These are phyloP conservation scores for Herpetomonas samuelpessoai DNA, from an alignment of 208 protist genomes.

Conservation along the genomic window DNA sequence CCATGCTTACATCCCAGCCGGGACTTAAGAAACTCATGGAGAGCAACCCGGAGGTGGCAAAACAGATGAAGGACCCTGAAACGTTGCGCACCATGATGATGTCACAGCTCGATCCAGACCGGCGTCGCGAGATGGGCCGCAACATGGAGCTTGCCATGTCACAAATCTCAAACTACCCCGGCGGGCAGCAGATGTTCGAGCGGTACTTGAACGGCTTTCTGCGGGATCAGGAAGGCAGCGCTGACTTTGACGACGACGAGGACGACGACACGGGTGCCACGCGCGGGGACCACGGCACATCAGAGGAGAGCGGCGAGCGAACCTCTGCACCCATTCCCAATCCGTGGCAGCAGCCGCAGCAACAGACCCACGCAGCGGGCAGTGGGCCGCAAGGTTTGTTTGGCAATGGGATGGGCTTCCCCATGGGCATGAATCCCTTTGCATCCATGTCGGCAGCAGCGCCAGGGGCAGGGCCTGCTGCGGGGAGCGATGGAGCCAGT, in stretches of 20 bases:
- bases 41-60: conserved; percentile 49
- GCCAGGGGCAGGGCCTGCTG: background rate
- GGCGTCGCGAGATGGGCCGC: conserved; percentile 45
- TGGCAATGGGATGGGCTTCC: background rate
- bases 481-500: background rate
- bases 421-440: background rate
- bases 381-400: background rate
- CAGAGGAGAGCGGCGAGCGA: conserved; percentile 41
- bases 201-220: conserved; percentile 40
- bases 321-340: conserved; percentile 71
- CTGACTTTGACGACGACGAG: background rate
- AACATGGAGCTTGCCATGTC: conserved; percentile 58
- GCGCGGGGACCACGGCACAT: conserved; percentile 18
- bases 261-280: background rate
- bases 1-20: conserved; percentile 43
- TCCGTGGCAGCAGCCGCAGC: conserved; percentile 10
- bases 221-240: conserved; percentile 23
- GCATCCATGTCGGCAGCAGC: no score
- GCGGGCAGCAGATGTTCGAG: conserved; percentile 63
- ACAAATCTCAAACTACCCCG: conserved; percentile 62
- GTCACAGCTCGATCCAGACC: conserved; percentile 67
- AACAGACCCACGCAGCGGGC: background rate
- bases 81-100: conserved; percentile 73
- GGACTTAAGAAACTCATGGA: conserved; percentile 46
- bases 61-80: conserved; percentile 54